These are phyloP conservation scores for Triangularia verruculosa DNA, from an alignment of 2,329 filamentous ascomycete species.

Conservation along the genomic window DNA sequence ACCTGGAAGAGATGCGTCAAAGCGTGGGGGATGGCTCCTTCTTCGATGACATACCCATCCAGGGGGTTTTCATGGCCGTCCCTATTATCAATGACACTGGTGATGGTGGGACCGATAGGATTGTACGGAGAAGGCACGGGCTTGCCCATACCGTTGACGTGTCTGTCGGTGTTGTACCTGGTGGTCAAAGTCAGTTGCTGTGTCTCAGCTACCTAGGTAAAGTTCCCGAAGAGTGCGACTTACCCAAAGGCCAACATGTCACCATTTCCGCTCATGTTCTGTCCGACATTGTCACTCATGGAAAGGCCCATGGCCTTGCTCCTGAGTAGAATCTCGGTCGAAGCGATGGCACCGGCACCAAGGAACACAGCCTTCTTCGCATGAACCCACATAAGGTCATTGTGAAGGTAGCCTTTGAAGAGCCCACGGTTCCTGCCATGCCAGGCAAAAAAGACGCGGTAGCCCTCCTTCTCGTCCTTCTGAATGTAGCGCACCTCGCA, in stretches of 20 bases:
- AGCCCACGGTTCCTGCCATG: conserved; percentile 55
- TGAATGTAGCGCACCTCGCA: conserved; percentile 64
- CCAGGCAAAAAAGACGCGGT: conserved; percentile 64
- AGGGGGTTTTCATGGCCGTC: conserved; percentile 50
- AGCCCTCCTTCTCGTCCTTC: conserved; percentile 52
- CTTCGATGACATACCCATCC: conserved; percentile 63
- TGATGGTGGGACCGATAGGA: conserved; percentile 61
- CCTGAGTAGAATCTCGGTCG: conserved; percentile 62
- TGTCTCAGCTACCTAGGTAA: background rate
- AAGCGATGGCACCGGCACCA: conserved; percentile 62
- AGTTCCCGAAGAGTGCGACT: conserved; percentile 21
- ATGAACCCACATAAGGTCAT: conserved; percentile 65
- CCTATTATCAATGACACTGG: conserved; percentile 59
- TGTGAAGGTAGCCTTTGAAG: conserved; percentile 53
- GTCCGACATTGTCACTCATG: conserved; percentile 56
- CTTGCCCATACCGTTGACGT: conserved; percentile 55
- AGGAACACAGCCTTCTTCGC: conserved; percentile 64
- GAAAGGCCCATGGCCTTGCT: conserved; percentile 57
- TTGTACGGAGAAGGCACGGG: conserved; percentile 47
- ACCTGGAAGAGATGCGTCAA: conserved; percentile 54
- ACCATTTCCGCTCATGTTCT: conserved; percentile 63
- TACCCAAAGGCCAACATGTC: conserved; percentile 63
- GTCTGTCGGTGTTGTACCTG: conserved; percentile 57
- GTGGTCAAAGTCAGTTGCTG: background rate
- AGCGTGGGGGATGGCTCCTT: conserved; percentile 58